These are phyloP conservation scores for Syzygium aqueum DNA, from an alignment of 345 rosid genomes.

Conservation along the genomic window DNA sequence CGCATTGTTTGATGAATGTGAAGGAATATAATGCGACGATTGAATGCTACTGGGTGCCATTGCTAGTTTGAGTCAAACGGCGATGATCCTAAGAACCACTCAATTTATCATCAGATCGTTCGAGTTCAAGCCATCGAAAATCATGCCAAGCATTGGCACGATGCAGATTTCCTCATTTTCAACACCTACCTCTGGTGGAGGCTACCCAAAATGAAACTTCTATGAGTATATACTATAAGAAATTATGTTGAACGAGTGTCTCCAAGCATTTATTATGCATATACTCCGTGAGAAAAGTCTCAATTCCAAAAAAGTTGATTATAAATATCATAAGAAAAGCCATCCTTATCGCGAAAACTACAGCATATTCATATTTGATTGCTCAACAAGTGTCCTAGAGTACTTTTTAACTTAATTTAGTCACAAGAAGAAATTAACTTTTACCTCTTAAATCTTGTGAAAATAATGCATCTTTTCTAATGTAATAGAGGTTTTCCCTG, in stretches of 20 bases:
- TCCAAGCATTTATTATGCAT: background rate
- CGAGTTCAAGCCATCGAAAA: constrained; percentile 64
- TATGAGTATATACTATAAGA: background rate
- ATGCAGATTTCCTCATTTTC: constrained; percentile 60
- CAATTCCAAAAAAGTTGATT: too few species aligned
- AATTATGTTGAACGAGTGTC: background rate
- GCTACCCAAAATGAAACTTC: background rate
- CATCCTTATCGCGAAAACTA: background rate
- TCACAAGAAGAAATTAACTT: background rate
- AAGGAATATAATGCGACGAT: constrained; percentile 82
- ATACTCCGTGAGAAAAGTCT: too few species aligned
- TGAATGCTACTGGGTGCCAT: constrained; percentile 84
- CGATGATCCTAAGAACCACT: constrained; percentile 60
- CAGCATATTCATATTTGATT: background rate
- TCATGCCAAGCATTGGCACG: constrained; percentile 70
- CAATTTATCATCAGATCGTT: constrained; percentile 47
- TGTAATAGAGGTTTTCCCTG: background rate
- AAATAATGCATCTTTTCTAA: background rate
- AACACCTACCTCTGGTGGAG: constrained; percentile 94
- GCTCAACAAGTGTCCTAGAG: background rate
- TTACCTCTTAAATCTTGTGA: background rate
- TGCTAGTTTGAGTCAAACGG: constrained; percentile 92
- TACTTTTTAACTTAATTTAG: background rate
- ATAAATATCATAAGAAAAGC: background rate
- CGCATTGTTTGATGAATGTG: background rate